Conservation (phyloP, 202 grass and related monocot species). For the Digitaria exilis region DNA sequence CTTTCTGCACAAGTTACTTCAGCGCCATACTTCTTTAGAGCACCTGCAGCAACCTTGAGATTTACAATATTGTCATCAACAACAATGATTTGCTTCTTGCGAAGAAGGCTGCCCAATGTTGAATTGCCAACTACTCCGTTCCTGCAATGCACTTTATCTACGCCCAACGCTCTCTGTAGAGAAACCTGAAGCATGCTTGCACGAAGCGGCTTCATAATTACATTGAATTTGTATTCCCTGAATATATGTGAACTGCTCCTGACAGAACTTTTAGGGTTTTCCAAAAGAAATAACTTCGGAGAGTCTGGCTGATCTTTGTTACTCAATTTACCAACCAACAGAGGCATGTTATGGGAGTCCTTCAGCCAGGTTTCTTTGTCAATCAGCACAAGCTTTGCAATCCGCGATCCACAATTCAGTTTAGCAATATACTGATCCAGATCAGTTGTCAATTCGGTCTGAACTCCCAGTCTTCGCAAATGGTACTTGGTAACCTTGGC, state of each 20-base stretch:
- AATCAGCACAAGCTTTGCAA: conserved; percentile 76
- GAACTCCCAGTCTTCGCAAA: conserved; percentile 86
- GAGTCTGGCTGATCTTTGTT: conserved; percentile 53
- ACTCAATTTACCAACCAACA: conserved; percentile 59
- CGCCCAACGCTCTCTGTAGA: conserved; percentile 67
- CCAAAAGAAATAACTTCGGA: conserved; percentile 80
- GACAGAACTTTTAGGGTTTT: conserved; percentile 59
- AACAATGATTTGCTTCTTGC: conserved; percentile 80
- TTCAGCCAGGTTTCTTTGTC: conserved; percentile 84
- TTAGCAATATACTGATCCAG: conserved; percentile 63
- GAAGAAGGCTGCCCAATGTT: conserved; percentile 78
- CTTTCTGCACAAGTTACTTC: conserved; percentile 73
- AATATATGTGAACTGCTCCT: conserved; percentile 55
- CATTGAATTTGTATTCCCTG: conserved; percentile 64
- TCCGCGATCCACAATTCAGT: conserved; percentile 45
- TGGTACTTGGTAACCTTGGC: conserved; percentile 85
- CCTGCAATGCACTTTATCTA: conserved; percentile 55
- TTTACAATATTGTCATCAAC: conserved; percentile 95
- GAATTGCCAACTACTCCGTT: conserved; percentile 63
- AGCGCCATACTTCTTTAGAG: conserved; percentile 92
- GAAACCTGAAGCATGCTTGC: conserved; percentile 85
- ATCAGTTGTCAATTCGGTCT: conserved; percentile 59
- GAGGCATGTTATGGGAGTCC: conserved; percentile 56
- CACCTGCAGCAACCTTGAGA: conserved; percentile 91
- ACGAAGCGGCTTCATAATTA: conserved; percentile 91